phyloP scores from a whole-genome alignment of 441 rosid genomes.

The Breynia disticha region DNA sequence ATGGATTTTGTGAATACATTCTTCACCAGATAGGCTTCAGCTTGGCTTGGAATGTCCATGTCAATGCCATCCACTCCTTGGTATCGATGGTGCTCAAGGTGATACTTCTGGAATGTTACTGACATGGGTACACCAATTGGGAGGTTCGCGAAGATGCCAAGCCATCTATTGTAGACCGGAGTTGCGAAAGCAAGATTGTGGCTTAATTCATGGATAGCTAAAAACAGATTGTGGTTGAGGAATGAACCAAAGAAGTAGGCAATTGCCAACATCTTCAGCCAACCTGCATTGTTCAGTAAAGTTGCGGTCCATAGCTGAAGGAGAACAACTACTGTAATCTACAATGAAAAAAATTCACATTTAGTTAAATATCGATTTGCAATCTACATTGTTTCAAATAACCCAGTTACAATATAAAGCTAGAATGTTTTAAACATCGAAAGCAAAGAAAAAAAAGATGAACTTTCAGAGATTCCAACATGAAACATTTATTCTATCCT shows the following conservation, averaged over 20 bases:
- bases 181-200: slow-evolving; percentile 87
- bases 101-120: slow-evolving; percentile 83
- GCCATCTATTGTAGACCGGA: slow-evolving; percentile 72
- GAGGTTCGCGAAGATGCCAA: slow-evolving; percentile 80
- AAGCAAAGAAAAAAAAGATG: too few relatives aligned
- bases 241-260: slow-evolving; percentile 82
- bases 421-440: background rate
- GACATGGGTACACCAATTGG: slow-evolving; percentile 93
- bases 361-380: too few relatives aligned
- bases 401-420: background rate
- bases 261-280: slow-evolving; percentile 54
- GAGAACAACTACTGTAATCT: slow-evolving; percentile 55
- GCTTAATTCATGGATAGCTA: slow-evolving; percentile 87
- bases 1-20: slow-evolving; percentile 49
- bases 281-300: slow-evolving; percentile 48
- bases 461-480: too few relatives aligned
- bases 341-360: slow-evolving; percentile 18
- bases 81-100: slow-evolving; percentile 84
- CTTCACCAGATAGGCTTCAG: slow-evolving; percentile 54
- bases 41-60: slow-evolving; percentile 68
- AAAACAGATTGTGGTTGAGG: slow-evolving; percentile 82
- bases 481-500: background rate
- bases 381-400: background rate
- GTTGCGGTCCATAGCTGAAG: slow-evolving; percentile 71
- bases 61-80: slow-evolving; percentile 86